phyloP scores from a whole-genome alignment of 2,329 filamentous ascomycete species.

The Ophiostoma perfectum region DNA sequence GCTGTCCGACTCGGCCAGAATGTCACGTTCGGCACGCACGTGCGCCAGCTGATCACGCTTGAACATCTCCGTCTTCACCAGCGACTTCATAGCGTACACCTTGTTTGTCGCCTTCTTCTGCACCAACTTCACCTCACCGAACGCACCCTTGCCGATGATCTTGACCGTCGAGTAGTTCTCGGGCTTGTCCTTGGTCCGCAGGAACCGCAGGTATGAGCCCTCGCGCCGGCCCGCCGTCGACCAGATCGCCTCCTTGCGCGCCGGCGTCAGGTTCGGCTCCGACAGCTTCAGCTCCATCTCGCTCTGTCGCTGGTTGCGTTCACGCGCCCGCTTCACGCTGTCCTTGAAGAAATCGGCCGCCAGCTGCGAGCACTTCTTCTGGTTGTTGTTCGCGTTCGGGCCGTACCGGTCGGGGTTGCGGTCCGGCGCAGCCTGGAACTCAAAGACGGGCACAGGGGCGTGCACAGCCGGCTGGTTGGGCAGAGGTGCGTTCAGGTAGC shows the following conservation, averaged over 20 bases:
- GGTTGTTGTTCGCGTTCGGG: slow-evolving; percentile 59
- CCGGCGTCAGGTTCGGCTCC: slow-evolving; percentile 67
- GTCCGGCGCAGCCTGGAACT: slow-evolving; percentile 74
- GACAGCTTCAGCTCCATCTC: slow-evolving; percentile 83
- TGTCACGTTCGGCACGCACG: slow-evolving; percentile 95
- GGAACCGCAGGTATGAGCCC: slow-evolving; percentile 86
- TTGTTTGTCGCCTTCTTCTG: slow-evolving; percentile 95
- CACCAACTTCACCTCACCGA: slow-evolving; percentile 95
- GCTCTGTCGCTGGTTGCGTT: slow-evolving; percentile 92
- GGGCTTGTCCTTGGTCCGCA: slow-evolving; percentile 86
- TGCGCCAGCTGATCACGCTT: slow-evolving; percentile 98
- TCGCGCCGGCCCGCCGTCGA: slow-evolving; percentile 81
- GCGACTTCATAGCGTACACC: slow-evolving; percentile 95
- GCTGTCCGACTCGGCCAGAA: slow-evolving; percentile 97
- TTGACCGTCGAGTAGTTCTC: slow-evolving; percentile 95
- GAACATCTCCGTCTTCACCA: slow-evolving; percentile 99
- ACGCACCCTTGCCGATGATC: slow-evolving; percentile 98
- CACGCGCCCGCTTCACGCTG: slow-evolving; percentile 90
- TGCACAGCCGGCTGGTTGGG: slow-evolving; percentile 43
- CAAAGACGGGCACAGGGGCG: slow-evolving; percentile 51
- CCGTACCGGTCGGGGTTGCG: slow-evolving; percentile 79
- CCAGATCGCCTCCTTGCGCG: slow-evolving; percentile 77
- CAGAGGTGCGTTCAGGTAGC: slow-evolving; percentile 64
- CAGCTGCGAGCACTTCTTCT: slow-evolving; percentile 63
- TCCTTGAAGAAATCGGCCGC: slow-evolving; percentile 97